A percentile compares a stretch with the other conserved stretches of the same genome.
Conservation (phyloP, 179 eudicot genomes). For the Vitellaria paradoxa region DNA sequence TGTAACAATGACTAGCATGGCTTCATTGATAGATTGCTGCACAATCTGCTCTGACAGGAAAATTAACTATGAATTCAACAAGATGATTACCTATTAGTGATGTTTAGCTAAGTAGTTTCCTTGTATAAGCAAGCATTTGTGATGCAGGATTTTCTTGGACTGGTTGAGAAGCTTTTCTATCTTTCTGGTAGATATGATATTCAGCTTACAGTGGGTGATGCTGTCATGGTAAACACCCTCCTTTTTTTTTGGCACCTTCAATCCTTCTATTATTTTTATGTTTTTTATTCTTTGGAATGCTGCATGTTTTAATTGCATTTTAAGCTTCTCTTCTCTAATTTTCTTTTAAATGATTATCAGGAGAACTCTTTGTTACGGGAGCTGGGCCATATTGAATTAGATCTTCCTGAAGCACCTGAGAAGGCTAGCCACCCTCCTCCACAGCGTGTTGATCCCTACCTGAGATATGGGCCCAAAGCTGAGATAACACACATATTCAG, state of each 20-base stretch:
- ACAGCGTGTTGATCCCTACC: conserved; percentile 65
- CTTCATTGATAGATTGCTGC: too few species aligned
- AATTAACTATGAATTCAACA: background rate
- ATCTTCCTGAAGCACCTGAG: conserved; percentile 91
- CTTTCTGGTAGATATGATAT: conserved; percentile 81
- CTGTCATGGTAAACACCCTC: conserved; percentile 68
- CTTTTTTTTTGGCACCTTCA: background rate
- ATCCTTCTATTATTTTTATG: background rate
- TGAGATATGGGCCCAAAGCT: conserved; percentile 82
- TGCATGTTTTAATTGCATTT: too few species aligned
- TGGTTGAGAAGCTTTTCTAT: conserved; percentile 85
- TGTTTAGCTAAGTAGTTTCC: background rate
- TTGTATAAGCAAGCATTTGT: conserved; percentile 15
- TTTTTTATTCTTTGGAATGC: background rate
- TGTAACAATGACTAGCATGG: too few species aligned
- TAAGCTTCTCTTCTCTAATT: background rate
- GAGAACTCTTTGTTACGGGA: conserved; percentile 79
- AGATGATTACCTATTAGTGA: background rate
- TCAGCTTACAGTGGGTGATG: conserved; percentile 84
- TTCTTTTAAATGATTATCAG: conserved; percentile 29
- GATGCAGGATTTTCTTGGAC: conserved; percentile 88
- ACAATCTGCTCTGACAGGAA: background rate
- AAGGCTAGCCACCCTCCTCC: conserved; percentile 83
- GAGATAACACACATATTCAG: conserved; percentile 88
- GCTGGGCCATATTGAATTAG: conserved; percentile 75